phyloP scores from a whole-genome alignment of 1,284 basidiomycete genomes.

The Coriolopsis trogii region DNA sequence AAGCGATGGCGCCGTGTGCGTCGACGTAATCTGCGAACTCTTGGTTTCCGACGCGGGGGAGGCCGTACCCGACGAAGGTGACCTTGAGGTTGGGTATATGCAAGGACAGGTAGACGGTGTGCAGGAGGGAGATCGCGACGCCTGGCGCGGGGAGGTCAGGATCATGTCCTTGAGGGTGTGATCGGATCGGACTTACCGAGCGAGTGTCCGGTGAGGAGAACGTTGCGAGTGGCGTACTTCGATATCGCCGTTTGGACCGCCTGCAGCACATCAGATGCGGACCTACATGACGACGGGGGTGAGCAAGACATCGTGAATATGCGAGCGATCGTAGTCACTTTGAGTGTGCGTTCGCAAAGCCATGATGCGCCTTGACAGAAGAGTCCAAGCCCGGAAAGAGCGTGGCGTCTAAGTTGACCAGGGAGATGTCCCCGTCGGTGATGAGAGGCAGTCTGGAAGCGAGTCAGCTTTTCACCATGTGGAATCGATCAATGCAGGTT shows the following conservation, averaged over 20 bases:
- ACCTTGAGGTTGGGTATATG: constrained; percentile 44
- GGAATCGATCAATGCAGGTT: neutral
- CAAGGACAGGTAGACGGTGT: constrained; percentile 48
- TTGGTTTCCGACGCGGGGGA: constrained; percentile 69
- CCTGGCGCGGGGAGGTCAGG: constrained; percentile 28
- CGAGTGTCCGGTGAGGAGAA: constrained; percentile 44
- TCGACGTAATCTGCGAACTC: constrained; percentile 61
- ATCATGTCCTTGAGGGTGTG: neutral
- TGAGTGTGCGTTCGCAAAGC: constrained; percentile 58
- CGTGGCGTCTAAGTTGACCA: constrained; percentile 41
- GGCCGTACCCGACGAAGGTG: constrained; percentile 47
- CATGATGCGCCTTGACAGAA: constrained; percentile 54
- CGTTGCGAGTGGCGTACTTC: constrained; percentile 30
- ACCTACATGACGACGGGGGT: constrained; percentile 20
- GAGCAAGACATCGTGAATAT: neutral
- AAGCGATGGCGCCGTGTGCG: constrained; percentile 37
- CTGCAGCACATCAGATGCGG: constrained; percentile 38
- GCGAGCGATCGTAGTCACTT: constrained; percentile 39
- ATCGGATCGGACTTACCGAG: constrained; percentile 34
- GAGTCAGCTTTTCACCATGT: neutral
- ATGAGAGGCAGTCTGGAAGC: constrained; percentile 47
- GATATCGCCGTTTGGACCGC: constrained; percentile 39
- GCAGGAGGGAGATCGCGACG: constrained; percentile 52
- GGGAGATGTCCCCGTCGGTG: constrained; percentile 54
- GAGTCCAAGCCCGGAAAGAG: constrained; percentile 62